These are phyloP conservation scores for Populus tremula DNA, from an alignment of 345 rosid species.

Conservation along the genomic window DNA sequence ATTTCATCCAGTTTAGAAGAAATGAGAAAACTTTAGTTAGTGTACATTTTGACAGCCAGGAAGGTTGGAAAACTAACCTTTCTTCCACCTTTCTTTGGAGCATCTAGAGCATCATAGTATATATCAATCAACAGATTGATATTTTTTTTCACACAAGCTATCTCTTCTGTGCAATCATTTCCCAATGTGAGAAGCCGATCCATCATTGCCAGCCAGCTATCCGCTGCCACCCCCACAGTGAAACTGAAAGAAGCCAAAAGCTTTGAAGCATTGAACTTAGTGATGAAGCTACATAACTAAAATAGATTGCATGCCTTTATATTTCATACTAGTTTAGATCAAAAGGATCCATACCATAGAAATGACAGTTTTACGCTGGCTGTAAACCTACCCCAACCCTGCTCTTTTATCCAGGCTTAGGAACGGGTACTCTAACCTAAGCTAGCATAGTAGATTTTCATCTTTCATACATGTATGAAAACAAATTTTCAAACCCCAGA, in stretches of 20 bases:
- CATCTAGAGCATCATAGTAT: conserved; percentile 83
- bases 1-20: background rate
- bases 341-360: too few relatives aligned
- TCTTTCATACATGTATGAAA: too few relatives aligned
- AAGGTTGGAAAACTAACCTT: conserved; percentile 33
- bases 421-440: too few relatives aligned
- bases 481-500: too few relatives aligned
- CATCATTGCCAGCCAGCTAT: conserved; percentile 69
- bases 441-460: too few relatives aligned
- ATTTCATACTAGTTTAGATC: too few relatives aligned
- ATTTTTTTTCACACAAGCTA: conserved; percentile 33
- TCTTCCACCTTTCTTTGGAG: conserved; percentile 52
- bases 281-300: background rate
- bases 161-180: conserved; percentile 39
- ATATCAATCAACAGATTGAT: conserved; percentile 42
- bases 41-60: background rate
- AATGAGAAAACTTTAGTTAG: background rate
- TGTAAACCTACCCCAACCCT: too few relatives aligned
- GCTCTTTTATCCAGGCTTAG: too few relatives aligned
- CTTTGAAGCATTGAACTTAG: background rate
- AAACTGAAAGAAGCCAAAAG: conserved; percentile 30
- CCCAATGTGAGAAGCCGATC: conserved; percentile 56
- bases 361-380: too few relatives aligned
- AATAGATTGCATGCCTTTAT: background rate
- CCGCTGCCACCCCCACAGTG: conserved; percentile 58